Percentiles rank a stretch among this genome's conserved stretches.
phyloP scores from a whole-genome alignment of 805 yeast genomes.

The Suhomyces canberraensis region DNA sequence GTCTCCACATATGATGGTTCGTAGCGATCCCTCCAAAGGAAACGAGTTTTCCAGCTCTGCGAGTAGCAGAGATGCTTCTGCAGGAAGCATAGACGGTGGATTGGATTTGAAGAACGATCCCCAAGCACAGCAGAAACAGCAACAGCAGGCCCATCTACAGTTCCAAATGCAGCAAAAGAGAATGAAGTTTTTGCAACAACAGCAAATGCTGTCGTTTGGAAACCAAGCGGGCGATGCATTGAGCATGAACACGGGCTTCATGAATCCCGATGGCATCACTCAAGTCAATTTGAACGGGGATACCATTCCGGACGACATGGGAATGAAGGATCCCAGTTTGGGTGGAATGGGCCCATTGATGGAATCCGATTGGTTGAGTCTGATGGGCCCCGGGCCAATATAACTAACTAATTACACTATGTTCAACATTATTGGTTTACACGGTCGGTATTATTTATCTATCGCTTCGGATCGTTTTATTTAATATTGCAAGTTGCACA shows the following conservation, averaged over 20 bases:
- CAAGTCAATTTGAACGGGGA: background rate
- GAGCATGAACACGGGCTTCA: background rate
- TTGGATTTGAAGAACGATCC: too few species aligned
- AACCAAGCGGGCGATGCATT: background rate
- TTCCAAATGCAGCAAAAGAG: slow-evolving; percentile 17
- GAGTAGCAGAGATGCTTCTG: slow-evolving; percentile 1
- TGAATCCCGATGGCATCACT: background rate
- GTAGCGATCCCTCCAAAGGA: slow-evolving; percentile 3
- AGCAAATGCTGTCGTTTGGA: slow-evolving; percentile 2
- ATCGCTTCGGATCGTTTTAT: too few species aligned
- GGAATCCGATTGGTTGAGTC: slow-evolving; percentile 28
- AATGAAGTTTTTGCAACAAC: slow-evolving; percentile 15
- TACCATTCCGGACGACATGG: background rate
- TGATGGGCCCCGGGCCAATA: too few species aligned
- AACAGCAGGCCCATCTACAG: slow-evolving; percentile 15
- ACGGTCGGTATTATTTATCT: too few species aligned
- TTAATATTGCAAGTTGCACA: too few species aligned
- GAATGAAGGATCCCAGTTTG: slow-evolving; percentile 1
- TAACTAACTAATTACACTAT: too few species aligned
- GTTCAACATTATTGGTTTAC: too few species aligned
- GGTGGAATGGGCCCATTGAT: too few species aligned
- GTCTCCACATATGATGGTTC: background rate
- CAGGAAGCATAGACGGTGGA: too few species aligned
- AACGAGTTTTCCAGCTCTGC: background rate
- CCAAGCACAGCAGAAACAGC: too few species aligned